A percentile compares a stretch with the other conserved stretches of the same genome.
phyloP scores from a whole-genome alignment of 345 rosid species.

The Dipteronia dyeriana region DNA sequence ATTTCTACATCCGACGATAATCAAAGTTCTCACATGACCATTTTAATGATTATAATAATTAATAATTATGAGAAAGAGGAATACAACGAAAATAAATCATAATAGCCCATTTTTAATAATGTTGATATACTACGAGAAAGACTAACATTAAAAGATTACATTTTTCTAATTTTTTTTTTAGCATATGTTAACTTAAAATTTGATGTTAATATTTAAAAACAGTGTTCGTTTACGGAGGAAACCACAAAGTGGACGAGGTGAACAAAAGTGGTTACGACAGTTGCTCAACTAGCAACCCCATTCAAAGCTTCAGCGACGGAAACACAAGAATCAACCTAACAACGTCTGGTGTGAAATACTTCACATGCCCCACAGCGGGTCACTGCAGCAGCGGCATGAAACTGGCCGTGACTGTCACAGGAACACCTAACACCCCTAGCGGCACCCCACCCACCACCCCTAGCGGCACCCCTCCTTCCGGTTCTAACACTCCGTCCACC shows the following conservation, averaged over 20 bases:
- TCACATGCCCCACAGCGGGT: slow-evolving; percentile 47
- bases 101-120: no score
- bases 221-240: slow-evolving; percentile 44
- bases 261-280: slow-evolving; percentile 29
- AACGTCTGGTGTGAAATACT: slow-evolving; percentile 36
- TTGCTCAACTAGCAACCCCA: slow-evolving; percentile 34
- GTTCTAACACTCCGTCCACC: slow-evolving; percentile 27
- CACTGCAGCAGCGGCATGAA: slow-evolving; percentile 60
- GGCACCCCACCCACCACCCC: slow-evolving; percentile 10
- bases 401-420: slow-evolving; percentile 39
- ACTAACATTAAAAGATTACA: no score
- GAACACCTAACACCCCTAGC: slow-evolving; percentile 9
- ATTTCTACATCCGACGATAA: no score
- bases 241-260: slow-evolving; percentile 42
- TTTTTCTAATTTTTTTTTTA: no score
- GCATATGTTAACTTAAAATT: not conserved
- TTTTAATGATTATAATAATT: no score
- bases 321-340: slow-evolving; percentile 28
- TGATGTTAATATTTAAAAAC: not conserved
- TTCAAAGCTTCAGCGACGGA: slow-evolving; percentile 32
- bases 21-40: not conserved
- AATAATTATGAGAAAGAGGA: no score
- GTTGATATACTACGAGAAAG: no score
- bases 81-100: not conserved
- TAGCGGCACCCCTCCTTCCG: slow-evolving; percentile 19